Percentiles rank a stretch among this genome's conserved stretches.
These are phyloP conservation scores for Cenchrus purpureus DNA, from an alignment of 176 grass and related monocot species.

Conservation along the genomic window DNA sequence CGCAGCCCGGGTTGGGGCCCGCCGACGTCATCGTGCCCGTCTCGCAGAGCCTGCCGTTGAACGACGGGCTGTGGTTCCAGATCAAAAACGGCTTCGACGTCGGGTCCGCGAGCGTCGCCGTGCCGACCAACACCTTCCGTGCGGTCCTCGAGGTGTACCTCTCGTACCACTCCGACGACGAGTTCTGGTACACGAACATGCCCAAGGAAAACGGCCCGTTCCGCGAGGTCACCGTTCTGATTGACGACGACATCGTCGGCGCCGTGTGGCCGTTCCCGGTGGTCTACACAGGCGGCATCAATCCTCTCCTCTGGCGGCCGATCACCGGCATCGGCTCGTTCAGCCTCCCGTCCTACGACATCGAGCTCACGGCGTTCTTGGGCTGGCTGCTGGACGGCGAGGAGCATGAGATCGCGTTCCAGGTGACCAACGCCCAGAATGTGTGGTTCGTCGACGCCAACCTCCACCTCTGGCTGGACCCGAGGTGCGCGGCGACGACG, in stretches of 20 bases:
- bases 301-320: slow-evolving; percentile 71
- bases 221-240: slow-evolving; percentile 65
- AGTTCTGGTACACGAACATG: slow-evolving; percentile 80
- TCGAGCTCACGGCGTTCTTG: slow-evolving; percentile 83
- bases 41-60: slow-evolving; percentile 58
- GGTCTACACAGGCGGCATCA: slow-evolving; percentile 77
- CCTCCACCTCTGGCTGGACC: slow-evolving; percentile 90
- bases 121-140: slow-evolving; percentile 70
- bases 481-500: slow-evolving; percentile 35
- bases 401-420: slow-evolving; percentile 62
- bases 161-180: slow-evolving; percentile 64
- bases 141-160: slow-evolving; percentile 81
- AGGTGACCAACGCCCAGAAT: slow-evolving; percentile 62
- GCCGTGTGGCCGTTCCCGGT: slow-evolving; percentile 90
- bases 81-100: slow-evolving; percentile 50
- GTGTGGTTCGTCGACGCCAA: slow-evolving; percentile 82
- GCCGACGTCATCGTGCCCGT: slow-evolving; percentile 71
- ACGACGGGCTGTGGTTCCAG: slow-evolving; percentile 76
- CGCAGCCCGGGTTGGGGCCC: slow-evolving; percentile 36
- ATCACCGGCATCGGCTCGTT: slow-evolving; percentile 88
- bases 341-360: slow-evolving; percentile 75
- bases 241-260: slow-evolving; percentile 70
- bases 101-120: slow-evolving; percentile 40
- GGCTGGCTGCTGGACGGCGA: slow-evolving; percentile 63
- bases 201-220: slow-evolving; percentile 56